A percentile compares a stretch with the other conserved stretches of the same genome.
Evolutionary conservation across 2,329 filamentous ascomycete species (phyloP).

Genomic region (Aureobasidium sp.): DNA sequence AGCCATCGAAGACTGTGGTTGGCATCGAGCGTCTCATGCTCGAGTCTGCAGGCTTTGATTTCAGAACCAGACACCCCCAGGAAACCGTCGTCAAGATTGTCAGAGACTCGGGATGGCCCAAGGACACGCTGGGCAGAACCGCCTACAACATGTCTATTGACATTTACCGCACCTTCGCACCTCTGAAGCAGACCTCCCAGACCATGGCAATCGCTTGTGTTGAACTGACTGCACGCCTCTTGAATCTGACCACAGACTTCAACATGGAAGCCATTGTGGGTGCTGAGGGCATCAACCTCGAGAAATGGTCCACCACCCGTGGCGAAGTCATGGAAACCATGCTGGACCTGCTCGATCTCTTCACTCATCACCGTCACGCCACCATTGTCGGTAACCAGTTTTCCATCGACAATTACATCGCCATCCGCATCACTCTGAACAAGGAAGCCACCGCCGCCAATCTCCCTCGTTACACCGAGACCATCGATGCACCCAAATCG

Average conservation of each 20-base stretch:
- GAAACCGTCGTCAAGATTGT: slow-evolving; percentile 72
- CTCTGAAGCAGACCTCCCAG: slow-evolving; percentile 81
- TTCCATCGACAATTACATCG: slow-evolving; percentile 71
- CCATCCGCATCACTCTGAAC: slow-evolving; percentile 80
- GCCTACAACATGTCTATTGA: slow-evolving; percentile 83
- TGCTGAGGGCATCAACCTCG: slow-evolving; percentile 42
- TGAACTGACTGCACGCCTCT: slow-evolving; percentile 69
- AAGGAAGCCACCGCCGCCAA: slow-evolving; percentile 62
- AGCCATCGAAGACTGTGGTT: slow-evolving; percentile 71
- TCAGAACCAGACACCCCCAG: slow-evolving; percentile 81
- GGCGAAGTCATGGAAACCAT: slow-evolving; percentile 64
- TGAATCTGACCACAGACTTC: slow-evolving; percentile 35
- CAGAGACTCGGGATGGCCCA: slow-evolving; percentile 16
- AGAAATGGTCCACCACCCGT: slow-evolving; percentile 37
- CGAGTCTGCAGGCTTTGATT: slow-evolving; percentile 89
- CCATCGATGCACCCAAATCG: slow-evolving; percentile 31
- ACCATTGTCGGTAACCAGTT: slow-evolving; percentile 69
- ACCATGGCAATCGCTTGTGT: slow-evolving; percentile 76
- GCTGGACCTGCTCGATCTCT: slow-evolving; percentile 84
- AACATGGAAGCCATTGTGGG: slow-evolving; percentile 44
- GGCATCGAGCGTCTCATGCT: slow-evolving; percentile 88
- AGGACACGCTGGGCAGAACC: slow-evolving; percentile 49
- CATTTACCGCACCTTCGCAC: slow-evolving; percentile 86
- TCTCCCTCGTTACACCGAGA: slow-evolving; percentile 56
- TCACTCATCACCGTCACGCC: slow-evolving; percentile 70